Conservation (phyloP, 305 asterid species). For the Stenogyne calaminthoides region DNA sequence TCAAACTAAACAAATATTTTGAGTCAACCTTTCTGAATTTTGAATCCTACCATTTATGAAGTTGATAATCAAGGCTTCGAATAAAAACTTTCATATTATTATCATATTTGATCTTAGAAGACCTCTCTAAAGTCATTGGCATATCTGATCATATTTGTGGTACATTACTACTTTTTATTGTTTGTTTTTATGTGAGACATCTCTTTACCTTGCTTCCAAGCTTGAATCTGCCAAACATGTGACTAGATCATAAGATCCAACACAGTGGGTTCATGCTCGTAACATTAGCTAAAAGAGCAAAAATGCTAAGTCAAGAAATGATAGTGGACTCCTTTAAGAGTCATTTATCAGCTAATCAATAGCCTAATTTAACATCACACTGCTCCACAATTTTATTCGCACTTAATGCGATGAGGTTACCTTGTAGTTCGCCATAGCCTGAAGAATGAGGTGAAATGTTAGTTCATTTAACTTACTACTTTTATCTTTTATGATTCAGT, state of each 20-base stretch:
- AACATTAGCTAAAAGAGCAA: background rate
- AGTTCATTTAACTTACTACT: constrained; percentile 23
- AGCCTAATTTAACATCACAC: background rate
- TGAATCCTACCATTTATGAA: background rate
- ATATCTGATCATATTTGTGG: background rate
- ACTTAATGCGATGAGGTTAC: background rate
- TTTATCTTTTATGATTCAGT: constrained; percentile 50
- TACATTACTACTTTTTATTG: background rate
- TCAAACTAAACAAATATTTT: background rate
- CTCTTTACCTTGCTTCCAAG: background rate
- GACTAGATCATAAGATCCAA: constrained; percentile 5
- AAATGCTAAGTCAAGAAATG: constrained; percentile 3
- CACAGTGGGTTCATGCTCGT: constrained; percentile 5
- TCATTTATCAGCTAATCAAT: background rate
- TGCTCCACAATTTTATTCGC: background rate
- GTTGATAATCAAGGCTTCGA: background rate
- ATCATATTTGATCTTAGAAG: background rate
- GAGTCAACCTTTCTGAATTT: background rate
- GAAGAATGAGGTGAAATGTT: background rate
- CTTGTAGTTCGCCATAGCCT: background rate
- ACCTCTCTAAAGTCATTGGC: background rate
- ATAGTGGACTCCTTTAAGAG: background rate
- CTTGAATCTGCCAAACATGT: background rate
- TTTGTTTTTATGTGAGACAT: background rate
- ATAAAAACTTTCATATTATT: background rate